phyloP scores from a whole-genome alignment of 2,329 filamentous ascomycete genomes.

The Fusarium sp. region DNA sequence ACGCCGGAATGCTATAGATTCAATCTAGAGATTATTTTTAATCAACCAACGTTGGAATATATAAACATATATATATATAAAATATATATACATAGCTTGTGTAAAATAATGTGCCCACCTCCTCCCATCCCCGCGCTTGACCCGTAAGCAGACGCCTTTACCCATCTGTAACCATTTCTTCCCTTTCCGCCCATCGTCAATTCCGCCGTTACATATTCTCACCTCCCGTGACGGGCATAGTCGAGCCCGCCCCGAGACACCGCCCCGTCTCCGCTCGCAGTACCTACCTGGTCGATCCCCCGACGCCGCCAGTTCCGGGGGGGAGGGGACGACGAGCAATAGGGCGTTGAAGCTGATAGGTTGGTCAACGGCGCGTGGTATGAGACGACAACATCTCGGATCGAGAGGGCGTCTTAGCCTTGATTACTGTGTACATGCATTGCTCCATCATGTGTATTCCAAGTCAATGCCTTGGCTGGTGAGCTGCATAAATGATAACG shows the following conservation, averaged over 20 bases:
- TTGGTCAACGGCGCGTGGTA: constrained; percentile 20
- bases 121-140: constrained; percentile 3
- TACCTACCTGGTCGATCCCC: constrained; percentile 17
- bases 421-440: constrained; percentile 4
- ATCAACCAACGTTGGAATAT: not conserved
- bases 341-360: constrained; percentile 39
- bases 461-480: constrained; percentile 7
- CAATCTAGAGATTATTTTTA: not conserved
- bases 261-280: constrained; percentile 8
- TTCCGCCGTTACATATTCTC: constrained; percentile 15
- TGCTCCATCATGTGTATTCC: not conserved
- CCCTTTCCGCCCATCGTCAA: constrained; percentile 5
- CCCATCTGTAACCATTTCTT: constrained; percentile 22
- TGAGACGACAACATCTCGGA: constrained; percentile 35
- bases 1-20: constrained; percentile 42
- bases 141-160: constrained; percentile 29
- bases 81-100: not conserved
- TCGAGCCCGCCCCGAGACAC: constrained; percentile 1
- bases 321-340: constrained; percentile 32
- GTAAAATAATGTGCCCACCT: not conserved
- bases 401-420: constrained; percentile 28
- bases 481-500: constrained; percentile 21
- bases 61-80: no score
- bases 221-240: constrained; percentile 32
- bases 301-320: constrained; percentile 1